Evolutionary conservation across 345 rosid species (phyloP).

Genomic region (Aurinia saxatilis): DNA sequence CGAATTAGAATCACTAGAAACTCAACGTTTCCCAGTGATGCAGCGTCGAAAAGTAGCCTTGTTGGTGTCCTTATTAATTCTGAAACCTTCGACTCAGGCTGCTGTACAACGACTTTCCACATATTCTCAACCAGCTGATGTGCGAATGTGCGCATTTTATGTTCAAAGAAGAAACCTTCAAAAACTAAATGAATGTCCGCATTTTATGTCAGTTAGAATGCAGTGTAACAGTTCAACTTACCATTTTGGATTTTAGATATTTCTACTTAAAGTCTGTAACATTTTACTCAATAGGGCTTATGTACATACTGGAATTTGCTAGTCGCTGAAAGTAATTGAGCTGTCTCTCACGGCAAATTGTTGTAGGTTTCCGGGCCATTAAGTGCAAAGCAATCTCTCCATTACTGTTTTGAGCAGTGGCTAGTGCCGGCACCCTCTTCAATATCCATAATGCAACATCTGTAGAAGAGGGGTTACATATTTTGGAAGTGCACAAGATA

Average conservation of each 20-base stretch:
- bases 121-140: not conserved
- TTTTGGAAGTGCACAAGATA: no score
- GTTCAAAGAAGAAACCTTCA: not conserved
- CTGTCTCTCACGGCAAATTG: not conserved
- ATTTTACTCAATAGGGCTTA: no score
- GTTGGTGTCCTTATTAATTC: not conserved
- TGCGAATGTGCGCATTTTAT: not conserved
- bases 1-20: not conserved
- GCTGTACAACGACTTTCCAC: not conserved
- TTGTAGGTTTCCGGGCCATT: not conserved
- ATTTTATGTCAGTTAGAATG: no score
- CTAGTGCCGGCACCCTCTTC: not conserved
- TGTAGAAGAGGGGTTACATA: no score
- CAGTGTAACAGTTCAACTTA: no score
- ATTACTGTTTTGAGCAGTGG: not conserved
- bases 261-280: no score
- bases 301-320: not conserved
- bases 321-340: not conserved
- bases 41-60: not conserved
- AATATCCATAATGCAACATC: not conserved
- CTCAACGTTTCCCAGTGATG: not conserved
- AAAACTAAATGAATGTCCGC: no score
- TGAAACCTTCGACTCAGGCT: not conserved
- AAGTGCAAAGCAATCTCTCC: not conserved
- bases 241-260: no score